Evolutionary conservation across 2,329 filamentous ascomycete genomes (phyloP).

Genomic region (Claviceps africana): DNA sequence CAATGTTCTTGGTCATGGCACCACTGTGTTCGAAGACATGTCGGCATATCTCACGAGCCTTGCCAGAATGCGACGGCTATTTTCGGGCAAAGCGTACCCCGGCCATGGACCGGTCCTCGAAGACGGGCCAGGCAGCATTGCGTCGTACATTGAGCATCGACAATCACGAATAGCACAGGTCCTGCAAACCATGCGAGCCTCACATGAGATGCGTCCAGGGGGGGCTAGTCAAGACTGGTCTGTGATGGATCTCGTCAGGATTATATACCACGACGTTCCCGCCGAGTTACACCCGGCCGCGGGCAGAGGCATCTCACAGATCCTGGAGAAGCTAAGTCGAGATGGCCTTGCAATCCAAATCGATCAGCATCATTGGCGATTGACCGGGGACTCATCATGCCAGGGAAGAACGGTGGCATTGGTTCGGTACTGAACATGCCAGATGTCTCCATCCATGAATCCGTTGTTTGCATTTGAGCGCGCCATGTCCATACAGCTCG

Average conservation of each 20-base stretch:
- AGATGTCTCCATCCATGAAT: no score
- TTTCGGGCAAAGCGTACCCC: slow-evolving; percentile 62
- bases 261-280: slow-evolving; percentile 71
- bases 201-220: slow-evolving; percentile 13
- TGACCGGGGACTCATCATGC: slow-evolving; percentile 12
- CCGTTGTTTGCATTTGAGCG: no score
- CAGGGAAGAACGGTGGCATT: slow-evolving; percentile 7
- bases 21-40: slow-evolving; percentile 72
- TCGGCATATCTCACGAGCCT: slow-evolving; percentile 54
- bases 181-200: slow-evolving; percentile 43
- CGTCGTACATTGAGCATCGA: slow-evolving; percentile 74
- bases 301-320: slow-evolving; percentile 59
- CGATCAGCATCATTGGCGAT: slow-evolving; percentile 19
- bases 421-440: no score
- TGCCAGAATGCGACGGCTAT: slow-evolving; percentile 51
- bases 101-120: slow-evolving; percentile 73
- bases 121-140: slow-evolving; percentile 56
- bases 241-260: slow-evolving; percentile 70
- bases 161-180: slow-evolving; percentile 69
- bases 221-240: slow-evolving; percentile 44
- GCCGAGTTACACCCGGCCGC: slow-evolving; percentile 64
- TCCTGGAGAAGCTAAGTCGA: slow-evolving; percentile 61
- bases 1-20: slow-evolving; percentile 78
- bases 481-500: no score
- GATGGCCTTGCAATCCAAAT: slow-evolving; percentile 51